Percentiles rank a stretch among this genome's conserved stretches.
Evolutionary conservation across 2,329 filamentous ascomycete species (phyloP).

Genomic region (Paraconiothyrium sp.): DNA sequence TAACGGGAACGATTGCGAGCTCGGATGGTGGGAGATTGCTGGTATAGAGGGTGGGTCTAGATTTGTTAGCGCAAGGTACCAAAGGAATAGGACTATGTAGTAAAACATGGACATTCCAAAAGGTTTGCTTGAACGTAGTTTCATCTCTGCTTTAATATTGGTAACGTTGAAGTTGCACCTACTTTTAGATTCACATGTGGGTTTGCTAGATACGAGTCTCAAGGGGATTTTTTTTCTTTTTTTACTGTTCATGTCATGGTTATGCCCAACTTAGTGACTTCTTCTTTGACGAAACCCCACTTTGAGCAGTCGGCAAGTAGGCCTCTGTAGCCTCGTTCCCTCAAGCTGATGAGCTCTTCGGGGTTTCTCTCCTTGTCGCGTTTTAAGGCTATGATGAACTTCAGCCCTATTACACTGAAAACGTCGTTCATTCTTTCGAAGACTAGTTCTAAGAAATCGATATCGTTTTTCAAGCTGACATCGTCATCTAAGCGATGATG

Average conservation of each 20-base stretch:
- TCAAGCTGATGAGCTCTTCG: conserved; percentile 25
- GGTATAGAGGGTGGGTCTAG: conserved; percentile 14
- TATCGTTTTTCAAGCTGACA: conserved; percentile 31
- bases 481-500: conserved; percentile 37
- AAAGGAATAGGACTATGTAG: too few species aligned
- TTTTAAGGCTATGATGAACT: conserved; percentile 38
- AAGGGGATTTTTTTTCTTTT: background rate
- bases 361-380: conserved; percentile 30
- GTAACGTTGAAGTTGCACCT: too few species aligned
- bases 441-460: conserved; percentile 36
- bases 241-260: conserved; percentile 8
- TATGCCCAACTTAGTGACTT: conserved; percentile 26
- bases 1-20: conserved; percentile 46
- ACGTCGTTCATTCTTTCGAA: conserved; percentile 43
- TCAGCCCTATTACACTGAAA: conserved; percentile 35
- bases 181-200: too few species aligned
- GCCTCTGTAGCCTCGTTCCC: conserved; percentile 34
- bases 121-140: too few species aligned
- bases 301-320: conserved; percentile 40
- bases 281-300: conserved; percentile 30
- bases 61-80: background rate
- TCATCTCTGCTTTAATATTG: too few species aligned
- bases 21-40: conserved; percentile 51
- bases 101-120: too few species aligned
- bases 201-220: background rate